These are phyloP conservation scores for Fusarium sp. DNA, from an alignment of 2,329 filamentous ascomycete species.

Conservation along the genomic window DNA sequence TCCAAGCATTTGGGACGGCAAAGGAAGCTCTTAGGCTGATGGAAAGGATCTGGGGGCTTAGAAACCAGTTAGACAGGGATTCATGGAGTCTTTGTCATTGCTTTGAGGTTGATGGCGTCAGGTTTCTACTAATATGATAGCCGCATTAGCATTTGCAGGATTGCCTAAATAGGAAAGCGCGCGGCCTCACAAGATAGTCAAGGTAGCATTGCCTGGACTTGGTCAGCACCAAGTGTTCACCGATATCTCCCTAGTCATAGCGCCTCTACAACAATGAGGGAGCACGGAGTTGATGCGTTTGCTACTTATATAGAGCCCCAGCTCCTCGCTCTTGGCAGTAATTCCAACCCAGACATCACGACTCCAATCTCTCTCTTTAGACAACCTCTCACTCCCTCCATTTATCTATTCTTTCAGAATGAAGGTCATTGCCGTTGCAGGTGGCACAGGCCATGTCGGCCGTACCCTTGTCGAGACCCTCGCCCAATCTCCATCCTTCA, in stretches of 20 bases:
- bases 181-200: background rate
- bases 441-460: background rate
- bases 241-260: background rate
- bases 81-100: background rate
- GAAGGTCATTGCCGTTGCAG: background rate
- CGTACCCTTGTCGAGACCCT: background rate
- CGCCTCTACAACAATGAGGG: no score
- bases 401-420: background rate
- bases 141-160: background rate
- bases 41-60: background rate
- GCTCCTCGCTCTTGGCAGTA: background rate
- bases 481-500: background rate
- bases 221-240: background rate
- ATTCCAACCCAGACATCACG: background rate
- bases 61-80: background rate
- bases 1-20: background rate
- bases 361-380: background rate
- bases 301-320: background rate
- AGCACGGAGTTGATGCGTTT: background rate
- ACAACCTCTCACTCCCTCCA: no score
- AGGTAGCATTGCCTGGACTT: background rate
- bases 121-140: background rate
- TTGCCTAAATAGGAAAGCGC: slow-evolving; percentile 1
- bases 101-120: background rate
- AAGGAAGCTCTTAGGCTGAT: background rate